These are phyloP conservation scores for Pulveroboletus frians DNA, from an alignment of 768 basidiomycete genomes.

Conservation along the genomic window DNA sequence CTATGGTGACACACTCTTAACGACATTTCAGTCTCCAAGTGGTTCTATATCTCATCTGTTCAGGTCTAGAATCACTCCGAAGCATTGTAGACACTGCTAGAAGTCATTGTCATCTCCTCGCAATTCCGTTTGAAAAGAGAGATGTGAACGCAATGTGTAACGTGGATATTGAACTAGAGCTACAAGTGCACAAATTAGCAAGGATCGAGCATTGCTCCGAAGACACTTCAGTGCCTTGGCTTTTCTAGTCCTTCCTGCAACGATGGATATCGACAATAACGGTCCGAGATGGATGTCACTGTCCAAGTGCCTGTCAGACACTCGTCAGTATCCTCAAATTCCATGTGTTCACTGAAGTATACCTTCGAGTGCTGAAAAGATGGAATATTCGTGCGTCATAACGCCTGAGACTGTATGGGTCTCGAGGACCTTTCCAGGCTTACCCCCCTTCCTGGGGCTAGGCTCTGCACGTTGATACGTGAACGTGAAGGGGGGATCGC, in stretches of 20 bases:
- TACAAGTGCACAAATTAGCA: constrained; percentile 25
- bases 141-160: background rate
- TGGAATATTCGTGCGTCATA: constrained; percentile 71
- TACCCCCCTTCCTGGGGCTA: constrained; percentile 59
- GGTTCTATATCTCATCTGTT: constrained; percentile 93
- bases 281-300: constrained; percentile 86
- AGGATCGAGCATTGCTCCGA: constrained; percentile 6
- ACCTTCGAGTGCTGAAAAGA: constrained; percentile 91
- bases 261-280: constrained; percentile 82
- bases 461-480: constrained; percentile 86
- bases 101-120: background rate
- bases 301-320: constrained; percentile 72
- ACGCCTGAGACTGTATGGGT: constrained; percentile 87
- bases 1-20: constrained; percentile 5
- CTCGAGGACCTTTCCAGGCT: constrained; percentile 76
- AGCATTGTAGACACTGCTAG: background rate
- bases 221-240: constrained; percentile 18
- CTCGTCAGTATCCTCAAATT: constrained; percentile 1
- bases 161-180: constrained; percentile 15
- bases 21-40: constrained; percentile 64
- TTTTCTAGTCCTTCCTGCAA: constrained; percentile 50
- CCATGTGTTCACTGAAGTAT: constrained; percentile 16
- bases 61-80: constrained; percentile 47
- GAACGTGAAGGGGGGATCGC: constrained; percentile 94
- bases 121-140: background rate